Conservation (phyloP, 192 early-diverging fungal species). For the Linnemannia elongata region DNA sequence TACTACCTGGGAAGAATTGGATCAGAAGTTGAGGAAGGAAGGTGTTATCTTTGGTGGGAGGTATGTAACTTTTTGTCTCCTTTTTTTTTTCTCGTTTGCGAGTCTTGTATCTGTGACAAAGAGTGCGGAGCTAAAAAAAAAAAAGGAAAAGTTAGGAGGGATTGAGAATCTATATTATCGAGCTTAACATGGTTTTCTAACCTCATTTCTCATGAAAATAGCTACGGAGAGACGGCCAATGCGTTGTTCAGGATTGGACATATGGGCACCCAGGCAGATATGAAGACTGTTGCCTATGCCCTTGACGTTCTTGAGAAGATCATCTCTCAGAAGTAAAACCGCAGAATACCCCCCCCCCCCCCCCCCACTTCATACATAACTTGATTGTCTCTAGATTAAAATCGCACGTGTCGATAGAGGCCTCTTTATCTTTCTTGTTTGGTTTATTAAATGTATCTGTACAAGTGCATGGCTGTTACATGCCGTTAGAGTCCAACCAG, state of each 20-base stretch:
- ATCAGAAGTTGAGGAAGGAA: conserved; percentile 45
- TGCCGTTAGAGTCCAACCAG: conserved; percentile 54
- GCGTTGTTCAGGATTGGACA: conserved; percentile 52
- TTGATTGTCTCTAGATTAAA: background rate
- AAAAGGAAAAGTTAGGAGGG: background rate
- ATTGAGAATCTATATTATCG: background rate
- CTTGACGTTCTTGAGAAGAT: conserved; percentile 41
- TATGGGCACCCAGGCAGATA: conserved; percentile 47
- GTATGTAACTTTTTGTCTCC: conserved; percentile 13
- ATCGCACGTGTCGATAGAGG: background rate
- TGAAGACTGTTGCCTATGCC: conserved; percentile 29
- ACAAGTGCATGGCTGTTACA: conserved; percentile 18
- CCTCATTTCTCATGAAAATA: background rate
- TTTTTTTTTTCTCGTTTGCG: background rate
- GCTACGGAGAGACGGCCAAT: conserved; percentile 49
- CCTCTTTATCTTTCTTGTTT: background rate
- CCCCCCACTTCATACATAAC: background rate
- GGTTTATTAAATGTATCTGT: background rate
- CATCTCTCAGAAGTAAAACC: conserved; percentile 12
- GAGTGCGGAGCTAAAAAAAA: background rate
- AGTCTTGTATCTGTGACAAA: background rate
- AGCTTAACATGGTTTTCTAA: background rate
- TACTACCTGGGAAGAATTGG: conserved; percentile 47
- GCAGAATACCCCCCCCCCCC: background rate
- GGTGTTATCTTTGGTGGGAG: conserved; percentile 54